These are phyloP conservation scores for Lecanicillium sp. DNA, from an alignment of 2,329 filamentous ascomycete genomes.

Conservation along the genomic window DNA sequence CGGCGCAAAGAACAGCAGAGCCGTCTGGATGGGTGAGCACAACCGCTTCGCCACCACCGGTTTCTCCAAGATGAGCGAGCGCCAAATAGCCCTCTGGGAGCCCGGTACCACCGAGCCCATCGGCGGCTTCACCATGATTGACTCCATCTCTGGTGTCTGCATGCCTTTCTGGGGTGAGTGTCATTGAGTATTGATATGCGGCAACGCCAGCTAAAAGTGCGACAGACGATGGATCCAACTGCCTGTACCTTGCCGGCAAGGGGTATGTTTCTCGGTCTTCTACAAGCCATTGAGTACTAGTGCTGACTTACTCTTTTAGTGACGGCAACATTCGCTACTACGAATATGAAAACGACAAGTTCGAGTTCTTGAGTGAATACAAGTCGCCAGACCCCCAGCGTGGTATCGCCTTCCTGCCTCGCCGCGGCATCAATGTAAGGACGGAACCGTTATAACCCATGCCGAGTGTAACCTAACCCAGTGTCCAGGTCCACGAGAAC, in stretches of 20 bases:
- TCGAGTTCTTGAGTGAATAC: constrained; percentile 94
- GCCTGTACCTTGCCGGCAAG: constrained; percentile 93
- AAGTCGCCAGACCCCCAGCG: constrained; percentile 94
- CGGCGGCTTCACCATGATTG: constrained; percentile 81
- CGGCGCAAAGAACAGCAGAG: constrained; percentile 95
- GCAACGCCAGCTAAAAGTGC: constrained; percentile 25
- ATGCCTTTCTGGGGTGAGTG: constrained; percentile 91
- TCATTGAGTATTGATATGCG: constrained; percentile 18
- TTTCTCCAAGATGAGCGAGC: constrained; percentile 97
- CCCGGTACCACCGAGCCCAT: constrained; percentile 79
- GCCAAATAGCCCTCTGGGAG: constrained; percentile 94
- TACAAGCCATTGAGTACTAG: background rate
- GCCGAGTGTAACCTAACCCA: constrained; percentile 19
- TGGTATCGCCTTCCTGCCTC: constrained; percentile 88
- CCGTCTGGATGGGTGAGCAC: constrained; percentile 95
- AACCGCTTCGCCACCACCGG: constrained; percentile 94
- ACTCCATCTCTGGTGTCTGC: constrained; percentile 95
- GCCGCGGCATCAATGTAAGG: constrained; percentile 83
- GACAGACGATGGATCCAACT: constrained; percentile 77
- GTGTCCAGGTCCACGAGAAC: constrained; percentile 74
- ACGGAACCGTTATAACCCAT: constrained; percentile 3
- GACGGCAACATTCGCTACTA: constrained; percentile 99
- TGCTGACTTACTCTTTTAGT: constrained; percentile 15
- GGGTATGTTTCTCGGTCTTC: constrained; percentile 56
- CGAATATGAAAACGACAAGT: constrained; percentile 97